Evolutionary conservation across 2,329 filamentous ascomycete species (phyloP).

Genomic region (Fusarium nisikadoi): DNA sequence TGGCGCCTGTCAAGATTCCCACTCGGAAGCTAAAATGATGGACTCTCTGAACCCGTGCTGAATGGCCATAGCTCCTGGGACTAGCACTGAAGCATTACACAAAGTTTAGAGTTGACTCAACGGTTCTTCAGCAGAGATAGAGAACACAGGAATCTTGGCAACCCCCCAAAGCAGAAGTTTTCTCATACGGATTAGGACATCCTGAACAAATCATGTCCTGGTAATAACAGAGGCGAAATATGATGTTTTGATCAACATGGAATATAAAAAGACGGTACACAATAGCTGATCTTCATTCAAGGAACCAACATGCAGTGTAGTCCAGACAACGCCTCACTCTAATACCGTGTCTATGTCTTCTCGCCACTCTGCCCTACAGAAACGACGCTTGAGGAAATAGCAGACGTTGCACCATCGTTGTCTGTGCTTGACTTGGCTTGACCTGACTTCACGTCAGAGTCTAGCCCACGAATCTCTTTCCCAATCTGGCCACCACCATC

Average conservation of each 20-base stretch:
- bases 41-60: background rate
- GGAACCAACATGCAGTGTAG: background rate
- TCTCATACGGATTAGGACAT: conserved; percentile 6
- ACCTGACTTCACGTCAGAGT: background rate
- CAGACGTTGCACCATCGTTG: conserved; percentile 4
- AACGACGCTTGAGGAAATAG: conserved; percentile 11
- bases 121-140: conserved; percentile 1
- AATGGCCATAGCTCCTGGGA: conserved; percentile 14
- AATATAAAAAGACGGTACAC: background rate
- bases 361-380: conserved; percentile 10
- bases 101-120: background rate
- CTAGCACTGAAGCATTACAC: conserved; percentile 12
- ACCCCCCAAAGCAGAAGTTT: conserved; percentile 1
- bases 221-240: background rate
- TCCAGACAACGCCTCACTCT: background rate
- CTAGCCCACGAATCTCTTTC: background rate
- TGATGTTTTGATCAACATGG: background rate
- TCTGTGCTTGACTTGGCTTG: conserved; percentile 11
- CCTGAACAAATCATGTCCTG: background rate
- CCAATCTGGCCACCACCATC: background rate
- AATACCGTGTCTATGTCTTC: background rate
- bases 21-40: conserved; percentile 19
- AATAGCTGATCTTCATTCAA: background rate
- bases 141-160: background rate
- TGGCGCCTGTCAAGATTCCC: conserved; percentile 13